A percentile compares a stretch with the other conserved stretches of the same genome.
phyloP scores from a whole-genome alignment of 169 alveolate genomes.

The Ichthyophthirius multifiliis region DNA sequence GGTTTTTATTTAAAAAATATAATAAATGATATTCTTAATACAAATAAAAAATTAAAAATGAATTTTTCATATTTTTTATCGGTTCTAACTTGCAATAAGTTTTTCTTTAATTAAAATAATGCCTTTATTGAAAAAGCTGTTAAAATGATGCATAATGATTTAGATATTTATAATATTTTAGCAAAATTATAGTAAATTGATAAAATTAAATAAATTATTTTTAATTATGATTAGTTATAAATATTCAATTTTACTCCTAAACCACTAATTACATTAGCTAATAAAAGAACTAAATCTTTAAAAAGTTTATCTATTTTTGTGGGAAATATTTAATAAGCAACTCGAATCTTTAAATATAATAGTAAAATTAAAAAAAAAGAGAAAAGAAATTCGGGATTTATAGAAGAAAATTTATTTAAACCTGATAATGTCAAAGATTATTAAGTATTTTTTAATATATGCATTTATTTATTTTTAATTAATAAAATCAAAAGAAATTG shows the following conservation, averaged over 20 bases:
- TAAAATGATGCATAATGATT: not conserved
- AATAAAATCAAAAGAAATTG: no score
- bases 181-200: not conserved
- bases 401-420: no score
- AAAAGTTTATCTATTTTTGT: no score
- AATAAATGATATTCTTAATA: not conserved
- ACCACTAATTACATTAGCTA: no score
- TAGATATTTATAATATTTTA: not conserved
- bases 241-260: not conserved
- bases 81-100: not conserved
- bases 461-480: no score
- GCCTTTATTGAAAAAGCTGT: not conserved
- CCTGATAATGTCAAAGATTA: no score
- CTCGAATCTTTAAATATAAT: no score
- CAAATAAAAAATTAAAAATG: not conserved
- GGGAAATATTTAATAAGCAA: no score
- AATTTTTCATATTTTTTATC: not conserved
- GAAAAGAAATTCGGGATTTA: no score
- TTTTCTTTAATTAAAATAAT: not conserved
- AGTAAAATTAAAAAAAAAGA: no score
- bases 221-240: not conserved
- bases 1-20: not conserved
- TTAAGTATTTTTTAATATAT: no score
- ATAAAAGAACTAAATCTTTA: no score
- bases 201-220: not conserved